Evolutionary conservation across 2,329 filamentous ascomycete genomes (phyloP), one percentile per base, ranked within the genome.

Genomic region (Alternaria angustiovoidea): DNA sequence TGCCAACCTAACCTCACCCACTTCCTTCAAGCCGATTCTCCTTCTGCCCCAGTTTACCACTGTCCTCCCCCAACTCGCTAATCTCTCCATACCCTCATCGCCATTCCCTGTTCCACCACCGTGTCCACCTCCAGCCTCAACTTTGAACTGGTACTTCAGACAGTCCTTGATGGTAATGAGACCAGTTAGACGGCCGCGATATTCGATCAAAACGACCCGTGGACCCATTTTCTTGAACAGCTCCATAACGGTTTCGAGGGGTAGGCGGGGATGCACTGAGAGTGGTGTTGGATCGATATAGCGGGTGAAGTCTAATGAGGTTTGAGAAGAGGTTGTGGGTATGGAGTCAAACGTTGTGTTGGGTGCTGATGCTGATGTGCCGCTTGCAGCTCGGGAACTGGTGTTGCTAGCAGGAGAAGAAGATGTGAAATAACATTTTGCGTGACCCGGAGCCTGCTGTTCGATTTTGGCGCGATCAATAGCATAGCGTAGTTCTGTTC

Each of bases 161-260:
- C 95, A 98, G 77, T 99, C 95, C 78, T 99, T 99, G 63, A 97
- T 91, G 0, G 95, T 99, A 1, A 99, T 92, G 0, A 99, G 84
- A 0, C 95, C 95, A 0, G 87, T 87, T 2, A 99, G 85, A 51
- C 88, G 87, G 14, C 95, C 95, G 59, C 92, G 91, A 75, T 97
- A 91, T 78, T 99, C 95, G 39, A 97, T 90, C 4, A 99, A 85
- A 51, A 99, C 94, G 6, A 97, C 93, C 1, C 95, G 88, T 0
- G 94, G 95, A 0, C 95, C 95, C 76, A 99, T 96, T 81, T 98
- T 99, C 78, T 94, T 94, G 83, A 99, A 99, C 11, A 99, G 85
- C 75, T 99, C 95, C 93, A 99, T 97, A 32, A 96, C 94, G 0
- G 95, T 99, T 80, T 99, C 95, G 0, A 99, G 87, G 0, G 94